Base-by-base conservation (phyloP, 2,329 filamentous ascomycete genomes). In the Zymoseptoria crescenta region DNA sequence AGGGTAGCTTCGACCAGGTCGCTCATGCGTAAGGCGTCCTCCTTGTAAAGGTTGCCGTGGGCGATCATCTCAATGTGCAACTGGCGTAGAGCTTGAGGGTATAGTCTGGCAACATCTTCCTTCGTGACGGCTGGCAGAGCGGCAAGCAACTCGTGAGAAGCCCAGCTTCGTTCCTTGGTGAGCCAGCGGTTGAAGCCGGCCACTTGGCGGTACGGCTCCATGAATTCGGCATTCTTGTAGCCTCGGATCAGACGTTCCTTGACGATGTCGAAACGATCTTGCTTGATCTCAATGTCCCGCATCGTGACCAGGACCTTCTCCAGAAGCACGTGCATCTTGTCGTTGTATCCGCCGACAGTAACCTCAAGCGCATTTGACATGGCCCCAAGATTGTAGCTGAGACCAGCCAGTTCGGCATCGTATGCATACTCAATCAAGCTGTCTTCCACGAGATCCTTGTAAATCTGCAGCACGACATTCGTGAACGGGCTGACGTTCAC, bases 351-450 rank as follows among this genome's bases (percentile, higher is more conserved):
- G 28, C 85, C 87, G 3, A 97, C 83, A 19, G 88, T 85, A 48
- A 96, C 77, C 59, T 89, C 86, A 29, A 97, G 72, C 0, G 92
- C 92, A 30, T 85, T 82, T 3, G 83, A 81, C 68, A 89, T 87
- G 27, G 87, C 82, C 3, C 80, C 80, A n/a, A 97, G 83, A 48
- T 83, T 85, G 71, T 97, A 97, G 61, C 89, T 84, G 51, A 99
- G 75, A 0, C 94, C 94, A 7, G 94, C 91, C 60, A 99, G 83
- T 69, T 97, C 92, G 0, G 94, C 94, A 73, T 96, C 93, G 69
- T 99, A 99, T 0, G 92, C 89, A 73, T 96, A 97, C 72, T 96
- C 92, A 56, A 89, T 89, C 27, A 99, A 76, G 1, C 89, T 89
- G 74, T 99, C 94, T 57, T 88, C 83, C 16, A 99, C 90, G 19